Conservation (phyloP, 768 basidiomycete genomes). For the Tricholoma sp. region DNA sequence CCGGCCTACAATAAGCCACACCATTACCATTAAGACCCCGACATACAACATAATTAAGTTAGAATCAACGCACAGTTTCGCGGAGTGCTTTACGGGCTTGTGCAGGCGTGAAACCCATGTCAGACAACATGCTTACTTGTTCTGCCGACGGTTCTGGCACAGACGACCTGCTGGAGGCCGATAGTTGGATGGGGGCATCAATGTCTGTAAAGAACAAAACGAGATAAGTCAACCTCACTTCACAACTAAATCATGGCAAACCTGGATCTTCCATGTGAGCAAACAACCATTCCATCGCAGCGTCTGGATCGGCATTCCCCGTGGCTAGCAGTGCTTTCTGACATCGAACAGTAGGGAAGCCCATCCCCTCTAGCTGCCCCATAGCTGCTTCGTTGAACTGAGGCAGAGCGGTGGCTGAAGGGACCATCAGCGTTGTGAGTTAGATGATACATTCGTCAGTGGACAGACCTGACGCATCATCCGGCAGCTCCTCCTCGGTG, state of each 20-base stretch:
- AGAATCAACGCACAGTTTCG: constrained; percentile 61
- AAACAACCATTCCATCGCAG: constrained; percentile 96
- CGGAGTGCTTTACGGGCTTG: constrained; percentile 85
- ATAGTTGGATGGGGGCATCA: constrained; percentile 61
- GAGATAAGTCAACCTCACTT: neutral
- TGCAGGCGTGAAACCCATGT: constrained; percentile 87
- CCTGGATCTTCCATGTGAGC: constrained; percentile 93
- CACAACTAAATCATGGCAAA: constrained; percentile 19
- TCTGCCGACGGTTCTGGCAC: constrained; percentile 60
- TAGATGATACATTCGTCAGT: neutral
- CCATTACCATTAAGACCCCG: neutral
- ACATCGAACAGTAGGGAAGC: constrained; percentile 81
- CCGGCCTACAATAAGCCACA: constrained; percentile 43
- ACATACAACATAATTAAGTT: neutral
- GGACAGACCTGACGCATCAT: constrained; percentile 36
- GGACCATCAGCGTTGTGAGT: neutral
- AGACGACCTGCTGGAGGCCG: constrained; percentile 16
- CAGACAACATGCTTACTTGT: constrained; percentile 66
- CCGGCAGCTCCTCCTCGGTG: constrained; percentile 65
- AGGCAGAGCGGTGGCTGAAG: constrained; percentile 38
- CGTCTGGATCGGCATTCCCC: constrained; percentile 66
- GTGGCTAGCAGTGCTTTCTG: constrained; percentile 91
- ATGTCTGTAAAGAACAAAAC: constrained; percentile 53
- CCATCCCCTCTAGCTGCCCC: constrained; percentile 80
- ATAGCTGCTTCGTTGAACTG: constrained; percentile 73